Base-by-base conservation (phyloP, 768 basidiomycete genomes). In the Lactarius evosmus region DNA sequence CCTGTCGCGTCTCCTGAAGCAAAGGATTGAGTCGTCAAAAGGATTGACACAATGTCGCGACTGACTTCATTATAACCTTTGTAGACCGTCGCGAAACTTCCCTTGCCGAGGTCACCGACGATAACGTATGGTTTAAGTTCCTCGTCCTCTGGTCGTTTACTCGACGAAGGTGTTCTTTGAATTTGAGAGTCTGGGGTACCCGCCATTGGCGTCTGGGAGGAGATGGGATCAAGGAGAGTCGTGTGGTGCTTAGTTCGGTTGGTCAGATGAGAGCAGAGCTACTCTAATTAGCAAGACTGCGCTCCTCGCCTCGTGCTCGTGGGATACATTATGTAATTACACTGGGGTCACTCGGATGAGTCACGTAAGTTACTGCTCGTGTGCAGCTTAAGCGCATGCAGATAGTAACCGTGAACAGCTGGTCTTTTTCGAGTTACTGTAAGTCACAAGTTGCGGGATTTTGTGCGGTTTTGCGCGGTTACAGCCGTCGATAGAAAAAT, bases 1-100 rank as follows among this genome's bases (percentile, higher is more conserved):
- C 82, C 14, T 83, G 80, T 69, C 86, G 83, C 3, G 87, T 88
- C 70, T 90, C 88, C 92, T 95, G 46, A 74, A 56, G 30, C 50
- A 38, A 30, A 33, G 40, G 29, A 46, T 34, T 60, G 25, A 56
- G 32, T 61, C 40, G 36, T 34, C 3, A 59, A 56, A 53, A 49
- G 9, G 7, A 12, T 34, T 5, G 19, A 19, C 16, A 33, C 4
- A 30, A 19, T 0, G 27, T 22, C 7, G n/a, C 29, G 34, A 76
- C 88, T 62, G 69, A 92, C 95, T 76, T 88, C 86, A 74, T 95
- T 89, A 77, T 93, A 93, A 56, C 93, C 95, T 69, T 93, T 92
- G 75, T 93, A 95, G 44, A 99, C 96, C 0, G 90, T 96, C 17
- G 96, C 96, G 75, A 98, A 98, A 74, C 91, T 94, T 19, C 96